phyloP scores from a whole-genome alignment of 139 green algal genomes.

The Monoraphidium neglectum region DNA sequence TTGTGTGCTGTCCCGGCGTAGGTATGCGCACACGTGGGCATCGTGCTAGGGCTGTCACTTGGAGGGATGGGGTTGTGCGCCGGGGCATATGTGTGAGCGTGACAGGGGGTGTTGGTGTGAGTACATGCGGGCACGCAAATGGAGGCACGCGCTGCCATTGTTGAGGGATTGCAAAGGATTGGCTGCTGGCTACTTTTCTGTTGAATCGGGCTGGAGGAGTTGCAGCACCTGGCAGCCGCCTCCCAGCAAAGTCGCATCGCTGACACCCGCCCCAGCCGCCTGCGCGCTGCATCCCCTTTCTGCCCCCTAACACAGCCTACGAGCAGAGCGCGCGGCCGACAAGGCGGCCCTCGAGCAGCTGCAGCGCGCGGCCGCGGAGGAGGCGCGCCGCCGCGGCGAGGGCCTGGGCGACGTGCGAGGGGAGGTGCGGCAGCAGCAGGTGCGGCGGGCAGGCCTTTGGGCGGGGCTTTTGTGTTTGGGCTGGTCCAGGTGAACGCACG shows the following conservation, averaged over 20 bases:
- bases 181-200: too few species aligned
- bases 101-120: too few species aligned
- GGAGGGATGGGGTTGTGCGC: too few species aligned
- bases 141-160: too few species aligned
- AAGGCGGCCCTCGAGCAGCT: not conserved
- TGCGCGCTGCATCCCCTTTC: not conserved
- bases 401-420: not conserved
- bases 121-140: too few species aligned
- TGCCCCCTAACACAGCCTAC: constrained; percentile 15
- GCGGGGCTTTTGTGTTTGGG: constrained; percentile 5
- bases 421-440: constrained; percentile 13
- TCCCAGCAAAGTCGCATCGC: not conserved
- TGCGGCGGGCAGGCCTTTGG: not conserved
- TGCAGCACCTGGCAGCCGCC: not conserved
- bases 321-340: constrained; percentile 5
- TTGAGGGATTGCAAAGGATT: too few species aligned
- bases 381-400: constrained; percentile 12
- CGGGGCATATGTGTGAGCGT: too few species aligned
- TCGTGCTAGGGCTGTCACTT: too few species aligned
- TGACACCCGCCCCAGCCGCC: not conserved
- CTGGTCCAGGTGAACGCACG: not conserved
- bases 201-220: too few species aligned
- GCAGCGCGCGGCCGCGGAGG: not conserved
- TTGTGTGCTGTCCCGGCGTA: too few species aligned
- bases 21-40: too few species aligned